phyloP scores from a whole-genome alignment of 805 yeast species.

The Ascoidea rubescens region DNA sequence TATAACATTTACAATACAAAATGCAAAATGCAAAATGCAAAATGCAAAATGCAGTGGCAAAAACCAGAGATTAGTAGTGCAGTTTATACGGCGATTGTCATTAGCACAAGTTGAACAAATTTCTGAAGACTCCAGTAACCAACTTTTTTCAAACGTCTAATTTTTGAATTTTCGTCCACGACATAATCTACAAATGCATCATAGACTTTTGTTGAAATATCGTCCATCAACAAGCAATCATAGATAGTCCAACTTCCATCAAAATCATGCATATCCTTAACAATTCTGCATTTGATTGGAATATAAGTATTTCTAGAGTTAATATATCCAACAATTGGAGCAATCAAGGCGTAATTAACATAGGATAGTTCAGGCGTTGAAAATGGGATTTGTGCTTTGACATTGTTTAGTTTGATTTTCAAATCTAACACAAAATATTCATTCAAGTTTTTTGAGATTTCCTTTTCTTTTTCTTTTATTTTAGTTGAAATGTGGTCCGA shows the following conservation, averaged over 20 bases:
- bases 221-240: constrained; percentile 85
- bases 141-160: constrained; percentile 62
- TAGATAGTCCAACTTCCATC: constrained; percentile 95
- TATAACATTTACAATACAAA: background rate
- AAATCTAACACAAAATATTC: constrained; percentile 66
- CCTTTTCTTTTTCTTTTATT: constrained; percentile 12
- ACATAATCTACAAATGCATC: constrained; percentile 84
- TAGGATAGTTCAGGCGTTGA: constrained; percentile 82
- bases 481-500: constrained; percentile 11
- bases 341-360: constrained; percentile 76
- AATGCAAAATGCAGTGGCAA: background rate
- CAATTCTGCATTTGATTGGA: constrained; percentile 72
- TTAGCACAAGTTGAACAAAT: constrained; percentile 63
- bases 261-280: constrained; percentile 69
- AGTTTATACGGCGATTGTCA: constrained; percentile 40
- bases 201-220: constrained; percentile 77
- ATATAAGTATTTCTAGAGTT: constrained; percentile 82
- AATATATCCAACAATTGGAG: constrained; percentile 93
- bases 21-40: background rate
- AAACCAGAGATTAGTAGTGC: background rate
- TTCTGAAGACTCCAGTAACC: constrained; percentile 90
- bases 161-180: constrained; percentile 69
- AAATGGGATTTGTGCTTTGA: constrained; percentile 79
- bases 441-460: constrained; percentile 18
- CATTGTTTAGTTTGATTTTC: constrained; percentile 68